Evolutionary conservation across 139 green algal species (phyloP).

Genomic region (Asterochloris sp.): DNA sequence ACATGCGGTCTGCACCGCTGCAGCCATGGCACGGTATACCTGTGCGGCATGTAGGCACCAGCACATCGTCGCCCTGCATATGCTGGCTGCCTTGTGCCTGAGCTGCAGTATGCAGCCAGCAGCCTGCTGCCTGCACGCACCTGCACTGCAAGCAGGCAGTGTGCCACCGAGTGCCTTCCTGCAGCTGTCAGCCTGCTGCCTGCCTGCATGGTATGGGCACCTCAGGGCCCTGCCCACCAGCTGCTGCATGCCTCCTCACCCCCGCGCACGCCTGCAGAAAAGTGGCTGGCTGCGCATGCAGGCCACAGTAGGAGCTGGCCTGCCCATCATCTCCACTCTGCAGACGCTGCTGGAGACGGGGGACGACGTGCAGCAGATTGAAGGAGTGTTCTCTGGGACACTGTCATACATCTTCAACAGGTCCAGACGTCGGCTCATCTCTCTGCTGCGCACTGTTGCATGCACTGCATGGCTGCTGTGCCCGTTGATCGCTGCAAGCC

Average conservation of each 20-base stretch:
- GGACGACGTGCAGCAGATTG: conserved; percentile 60
- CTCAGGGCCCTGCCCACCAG: no score
- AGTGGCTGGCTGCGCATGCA: conserved; percentile 9
- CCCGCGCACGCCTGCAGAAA: not conserved
- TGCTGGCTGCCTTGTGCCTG: no score
- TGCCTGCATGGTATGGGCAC: no score
- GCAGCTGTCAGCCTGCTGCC: no score
- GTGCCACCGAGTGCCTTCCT: no score
- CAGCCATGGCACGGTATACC: not conserved
- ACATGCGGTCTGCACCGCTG: not conserved
- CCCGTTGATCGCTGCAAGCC: no score
- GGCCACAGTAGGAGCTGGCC: conserved; percentile 67
- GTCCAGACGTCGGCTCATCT: no score
- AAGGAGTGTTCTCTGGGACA: conserved; percentile 68
- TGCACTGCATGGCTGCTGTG: no score
- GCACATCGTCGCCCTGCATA: not conserved
- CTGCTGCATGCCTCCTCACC: not conserved
- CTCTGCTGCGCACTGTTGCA: no score
- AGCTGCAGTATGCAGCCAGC: no score
- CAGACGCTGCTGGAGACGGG: conserved; percentile 60
- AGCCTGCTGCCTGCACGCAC: no score
- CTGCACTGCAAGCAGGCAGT: no score
- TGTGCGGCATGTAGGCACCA: not conserved
- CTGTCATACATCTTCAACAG: conserved; percentile 84
- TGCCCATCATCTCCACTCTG: conserved; percentile 77